Evolutionary conservation across 345 rosid genomes (phyloP), one percentile per base, ranked within the genome.

Genomic region (Populus ilicifolia): DNA sequence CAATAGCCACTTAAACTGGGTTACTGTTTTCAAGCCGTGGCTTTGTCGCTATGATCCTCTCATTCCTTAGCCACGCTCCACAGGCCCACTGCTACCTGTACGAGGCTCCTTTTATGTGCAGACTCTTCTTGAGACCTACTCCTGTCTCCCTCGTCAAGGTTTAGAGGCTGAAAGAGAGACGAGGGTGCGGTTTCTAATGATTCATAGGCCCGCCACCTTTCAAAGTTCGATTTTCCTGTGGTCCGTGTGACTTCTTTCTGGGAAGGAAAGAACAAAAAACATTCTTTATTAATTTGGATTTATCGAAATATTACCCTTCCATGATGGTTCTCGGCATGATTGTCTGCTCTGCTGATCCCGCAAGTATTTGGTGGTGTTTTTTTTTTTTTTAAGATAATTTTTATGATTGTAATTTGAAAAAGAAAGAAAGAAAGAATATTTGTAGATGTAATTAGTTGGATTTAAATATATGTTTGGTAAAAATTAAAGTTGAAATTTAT

Each of bases 161-260:
- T 56, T 79, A 59, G 75, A 69, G 52, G 48, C 71, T 65, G 39
- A 11, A 66, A 43, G 64, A 41, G 78, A 46, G 62, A 64, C 25
- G 35, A 72, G 83, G 59, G 63, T 41, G 65, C 65, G 54, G 71
- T 52, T 74, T 38, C 41, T 76, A 78, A 80, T 82, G 81, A 84
- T 84, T 84, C 66, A 66, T 56, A 69, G 72, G 78, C 79, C 83
- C 87, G 77, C 84, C 80, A 82, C 81, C 66, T 61, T 63, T 72
- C 39, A 25, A 46, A 61, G 46, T 71, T 52, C 68, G 71, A 77
- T 82, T 78, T 18, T 63, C 78, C 69, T 71, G 69, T 50, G 35
- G 23, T 39, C 46, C 33, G 54, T 54, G 50, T 78, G 70, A 69
- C 75, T 83, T 69, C 81, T 74, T 78, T 80, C 27, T 33, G 41